Evolutionary conservation across 2,329 filamentous ascomycete genomes (phyloP).

Genomic region (Fusarium nelsonii): DNA sequence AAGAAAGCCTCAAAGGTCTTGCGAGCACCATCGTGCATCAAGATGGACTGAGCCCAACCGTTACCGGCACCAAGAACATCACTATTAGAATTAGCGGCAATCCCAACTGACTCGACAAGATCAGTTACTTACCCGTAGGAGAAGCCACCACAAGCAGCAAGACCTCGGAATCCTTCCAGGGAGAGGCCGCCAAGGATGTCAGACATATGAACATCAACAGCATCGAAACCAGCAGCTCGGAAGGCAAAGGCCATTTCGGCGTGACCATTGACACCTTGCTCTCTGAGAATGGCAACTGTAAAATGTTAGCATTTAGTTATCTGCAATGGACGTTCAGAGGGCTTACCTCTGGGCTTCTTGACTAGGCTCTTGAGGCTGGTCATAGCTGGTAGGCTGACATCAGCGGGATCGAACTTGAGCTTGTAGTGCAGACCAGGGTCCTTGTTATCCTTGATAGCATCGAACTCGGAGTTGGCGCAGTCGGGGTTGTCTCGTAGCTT

Average conservation of each 20-base stretch:
- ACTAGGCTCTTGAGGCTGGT: slow-evolving; percentile 64
- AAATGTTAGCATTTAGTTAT: slow-evolving; percentile 62
- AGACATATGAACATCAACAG: slow-evolving; percentile 96
- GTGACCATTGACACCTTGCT: slow-evolving; percentile 95
- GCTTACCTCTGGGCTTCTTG: slow-evolving; percentile 64
- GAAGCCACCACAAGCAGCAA: slow-evolving; percentile 97
- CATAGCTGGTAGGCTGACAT: slow-evolving; percentile 75
- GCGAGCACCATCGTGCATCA: slow-evolving; percentile 82
- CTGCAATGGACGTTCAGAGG: slow-evolving; percentile 9
- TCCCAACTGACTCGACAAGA: neutral
- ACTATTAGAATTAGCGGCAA: slow-evolving; percentile 32
- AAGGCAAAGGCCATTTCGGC: slow-evolving; percentile 99
- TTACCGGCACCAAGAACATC: slow-evolving; percentile 89
- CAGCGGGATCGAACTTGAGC: slow-evolving; percentile 82
- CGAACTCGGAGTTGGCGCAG: slow-evolving; percentile 87
- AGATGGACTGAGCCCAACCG: slow-evolving; percentile 94
- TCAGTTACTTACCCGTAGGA: slow-evolving; percentile 75
- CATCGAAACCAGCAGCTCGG: slow-evolving; percentile 88
- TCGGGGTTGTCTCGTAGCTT: slow-evolving; percentile 87
- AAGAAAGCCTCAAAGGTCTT: slow-evolving; percentile 89
- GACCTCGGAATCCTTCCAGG: slow-evolving; percentile 83
- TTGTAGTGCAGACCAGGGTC: slow-evolving; percentile 90
- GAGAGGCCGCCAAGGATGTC: slow-evolving; percentile 86
- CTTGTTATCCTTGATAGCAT: slow-evolving; percentile 76
- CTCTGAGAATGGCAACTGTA: slow-evolving; percentile 93